These are phyloP conservation scores for Diaporthe capsici DNA, from an alignment of 2,329 filamentous ascomycete species.

Conservation along the genomic window DNA sequence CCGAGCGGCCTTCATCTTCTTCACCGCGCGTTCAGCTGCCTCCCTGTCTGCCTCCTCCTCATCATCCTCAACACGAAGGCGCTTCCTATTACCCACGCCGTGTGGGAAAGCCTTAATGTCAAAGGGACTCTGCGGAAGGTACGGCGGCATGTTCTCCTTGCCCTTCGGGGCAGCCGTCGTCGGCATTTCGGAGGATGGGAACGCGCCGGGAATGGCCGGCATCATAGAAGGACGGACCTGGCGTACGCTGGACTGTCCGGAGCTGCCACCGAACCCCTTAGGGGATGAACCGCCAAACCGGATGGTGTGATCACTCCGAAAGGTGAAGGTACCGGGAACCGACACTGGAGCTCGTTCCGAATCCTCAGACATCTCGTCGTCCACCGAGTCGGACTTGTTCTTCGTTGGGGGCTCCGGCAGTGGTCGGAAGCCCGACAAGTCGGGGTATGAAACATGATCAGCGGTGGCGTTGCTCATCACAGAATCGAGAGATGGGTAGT, in stretches of 20 bases:
- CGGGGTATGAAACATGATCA: constrained; percentile 65
- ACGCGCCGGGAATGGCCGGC: constrained; percentile 69
- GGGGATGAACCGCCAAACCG: constrained; percentile 64
- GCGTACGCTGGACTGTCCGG: constrained; percentile 73
- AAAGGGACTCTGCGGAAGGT: constrained; percentile 48
- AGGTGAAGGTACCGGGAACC: constrained; percentile 72
- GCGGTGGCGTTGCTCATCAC: constrained; percentile 48
- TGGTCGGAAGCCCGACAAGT: constrained; percentile 59
- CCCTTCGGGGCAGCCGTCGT: constrained; percentile 55
- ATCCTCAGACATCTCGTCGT: constrained; percentile 15
- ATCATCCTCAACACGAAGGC: constrained; percentile 69
- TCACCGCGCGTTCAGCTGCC: constrained; percentile 64
- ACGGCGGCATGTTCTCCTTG: constrained; percentile 68
- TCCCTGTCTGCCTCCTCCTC: constrained; percentile 68
- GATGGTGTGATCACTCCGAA: constrained; percentile 77
- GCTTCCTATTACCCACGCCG: constrained; percentile 77
- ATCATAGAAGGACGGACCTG: constrained; percentile 69
- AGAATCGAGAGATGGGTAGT: constrained; percentile 53
- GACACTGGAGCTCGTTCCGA: constrained; percentile 46
- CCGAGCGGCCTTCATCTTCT: constrained; percentile 69
- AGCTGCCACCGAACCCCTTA: constrained; percentile 68
- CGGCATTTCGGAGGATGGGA: constrained; percentile 56
- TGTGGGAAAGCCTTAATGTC: constrained; percentile 64
- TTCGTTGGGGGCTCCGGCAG: constrained; percentile 48
- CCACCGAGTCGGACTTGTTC: constrained; percentile 23